Base-by-base conservation (phyloP, 78 protist genomes). In the Guillardia theta region DNA sequence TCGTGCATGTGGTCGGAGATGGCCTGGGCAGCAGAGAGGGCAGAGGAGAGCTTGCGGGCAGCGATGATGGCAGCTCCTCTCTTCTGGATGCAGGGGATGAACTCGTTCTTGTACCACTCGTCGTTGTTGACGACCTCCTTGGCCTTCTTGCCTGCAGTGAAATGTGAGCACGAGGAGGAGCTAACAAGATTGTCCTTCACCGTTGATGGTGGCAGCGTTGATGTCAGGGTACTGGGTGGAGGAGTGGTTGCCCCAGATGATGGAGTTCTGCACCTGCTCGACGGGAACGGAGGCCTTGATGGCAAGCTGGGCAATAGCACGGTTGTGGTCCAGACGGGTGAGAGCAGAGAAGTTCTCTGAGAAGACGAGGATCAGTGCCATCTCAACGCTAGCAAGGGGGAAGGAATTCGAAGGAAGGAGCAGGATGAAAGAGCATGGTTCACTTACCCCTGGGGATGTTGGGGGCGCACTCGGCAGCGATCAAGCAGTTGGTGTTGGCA, bases 211-310 rank as follows among this genome's bases (percentile, higher is more conserved):
- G n/a, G 94, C 97, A 64, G 88, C 96, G 50, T 4, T 44, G 30
- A 95, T 95, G 88, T 98, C 99, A 4, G 97, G 97, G 77, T 88
- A 94, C 95, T 96, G 97, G 15, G 97, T 96, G 48, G 95, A 48
- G 24, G 97, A 96, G 95, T 99, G 99, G 94, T 99, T 99, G 95
- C 99, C 99, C 98, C 98, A 99, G 96, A 98, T 97, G 44, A 94
- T 48, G 33, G 97, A 97, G 96, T 97, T 95, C 46, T n/a, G 95
- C 5, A 88, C 93, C 1, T 48, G 47, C 47, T 53, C 93, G 12
- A 53, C 41, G 12, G 0, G 8, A 3, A 27, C 21, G 46, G 24
- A 27, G 22, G 77, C 45, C 47, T 53, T 48, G 80, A 53, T 30
- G 36, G 93, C 93, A 24, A 88, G 46, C 62, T 88, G 93, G 4